These are phyloP conservation scores for Dactylellina leptospora DNA, from an alignment of 2,329 filamentous ascomycete genomes.

Conservation along the genomic window DNA sequence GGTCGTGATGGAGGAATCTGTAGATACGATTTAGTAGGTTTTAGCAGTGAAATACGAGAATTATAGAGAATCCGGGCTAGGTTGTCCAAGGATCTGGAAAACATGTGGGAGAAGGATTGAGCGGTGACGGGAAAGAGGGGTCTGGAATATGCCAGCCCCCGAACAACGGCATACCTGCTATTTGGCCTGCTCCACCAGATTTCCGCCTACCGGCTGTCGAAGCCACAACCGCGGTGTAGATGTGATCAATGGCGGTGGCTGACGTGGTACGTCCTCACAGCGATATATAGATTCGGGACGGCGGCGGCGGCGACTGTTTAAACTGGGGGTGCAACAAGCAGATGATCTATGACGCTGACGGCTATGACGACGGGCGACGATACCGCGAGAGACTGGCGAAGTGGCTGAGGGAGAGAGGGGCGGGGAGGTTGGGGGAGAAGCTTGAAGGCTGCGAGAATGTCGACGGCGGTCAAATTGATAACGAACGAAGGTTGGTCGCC, in stretches of 20 bases:
- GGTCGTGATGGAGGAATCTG: slow-evolving; percentile 31
- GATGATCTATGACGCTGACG: too few species aligned
- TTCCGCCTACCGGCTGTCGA: slow-evolving; percentile 51
- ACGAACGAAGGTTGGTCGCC: not conserved
- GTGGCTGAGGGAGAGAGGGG: not conserved
- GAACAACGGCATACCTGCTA: slow-evolving; percentile 29
- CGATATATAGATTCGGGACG: too few species aligned
- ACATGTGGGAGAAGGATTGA: not conserved
- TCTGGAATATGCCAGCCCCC: not conserved
- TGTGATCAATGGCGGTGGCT: slow-evolving; percentile 54
- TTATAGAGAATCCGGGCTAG: not conserved
- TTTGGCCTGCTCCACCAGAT: slow-evolving; percentile 35
- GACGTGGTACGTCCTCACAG: slow-evolving; percentile 41
- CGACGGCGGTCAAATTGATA: not conserved
- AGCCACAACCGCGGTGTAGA: slow-evolving; percentile 51
- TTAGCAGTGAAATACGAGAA: not conserved
- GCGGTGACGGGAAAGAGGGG: not conserved
- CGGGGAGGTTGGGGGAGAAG: not conserved
- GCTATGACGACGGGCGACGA: not conserved
- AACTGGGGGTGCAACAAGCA: too few species aligned
- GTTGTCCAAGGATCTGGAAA: slow-evolving; percentile 2
- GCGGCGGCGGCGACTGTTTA: too few species aligned
- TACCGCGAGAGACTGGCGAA: not conserved
- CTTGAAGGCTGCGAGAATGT: not conserved
- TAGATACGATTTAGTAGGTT: not conserved